A percentile compares a stretch with the other conserved stretches of the same genome.
These are phyloP conservation scores for Linanthus parryae DNA, from an alignment of 148 eudicot species.

Conservation along the genomic window DNA sequence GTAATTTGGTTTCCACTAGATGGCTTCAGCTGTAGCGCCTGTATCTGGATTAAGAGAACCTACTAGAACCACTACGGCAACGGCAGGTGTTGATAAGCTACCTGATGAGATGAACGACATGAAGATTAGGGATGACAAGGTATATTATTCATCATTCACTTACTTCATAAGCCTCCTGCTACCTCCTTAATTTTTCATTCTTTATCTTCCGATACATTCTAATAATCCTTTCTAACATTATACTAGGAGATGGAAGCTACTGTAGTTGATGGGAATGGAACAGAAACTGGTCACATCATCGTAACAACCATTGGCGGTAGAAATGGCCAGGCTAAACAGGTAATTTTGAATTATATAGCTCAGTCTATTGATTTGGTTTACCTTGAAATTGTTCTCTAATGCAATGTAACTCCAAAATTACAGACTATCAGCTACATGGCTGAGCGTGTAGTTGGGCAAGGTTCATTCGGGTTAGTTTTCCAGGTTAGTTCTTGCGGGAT, in stretches of 20 bases:
- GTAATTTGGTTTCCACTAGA: too few relatives aligned
- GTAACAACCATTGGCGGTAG: constrained; percentile 78
- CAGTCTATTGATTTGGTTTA: background rate
- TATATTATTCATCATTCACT: too few relatives aligned
- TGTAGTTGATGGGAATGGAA: constrained; percentile 67
- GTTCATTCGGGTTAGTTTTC: constrained; percentile 89
- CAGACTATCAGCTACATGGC: constrained; percentile 96
- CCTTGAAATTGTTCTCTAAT: background rate
- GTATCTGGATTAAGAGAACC: constrained; percentile 44
- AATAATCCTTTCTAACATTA: too few relatives aligned
- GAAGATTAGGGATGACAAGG: constrained; percentile 83
- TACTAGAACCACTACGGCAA: constrained; percentile 24
- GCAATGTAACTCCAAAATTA: background rate
- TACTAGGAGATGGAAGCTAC: constrained; percentile 73
- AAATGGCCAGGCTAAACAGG: constrained; percentile 83
- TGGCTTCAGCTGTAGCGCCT: constrained; percentile 61
- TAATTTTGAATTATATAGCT: constrained; percentile 10
- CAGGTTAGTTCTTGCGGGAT: constrained; percentile 57
- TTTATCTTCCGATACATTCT: too few relatives aligned
- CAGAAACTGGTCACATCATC: constrained; percentile 81
- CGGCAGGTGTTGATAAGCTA: constrained; percentile 47
- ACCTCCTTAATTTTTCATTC: too few relatives aligned
- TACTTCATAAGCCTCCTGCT: too few relatives aligned
- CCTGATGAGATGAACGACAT: constrained; percentile 82
- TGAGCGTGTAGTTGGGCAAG: constrained; percentile 77